Percentiles rank a stretch among this genome's conserved stretches.
phyloP scores from a whole-genome alignment of 345 rosid genomes.

The Dipteronia dyeriana region DNA sequence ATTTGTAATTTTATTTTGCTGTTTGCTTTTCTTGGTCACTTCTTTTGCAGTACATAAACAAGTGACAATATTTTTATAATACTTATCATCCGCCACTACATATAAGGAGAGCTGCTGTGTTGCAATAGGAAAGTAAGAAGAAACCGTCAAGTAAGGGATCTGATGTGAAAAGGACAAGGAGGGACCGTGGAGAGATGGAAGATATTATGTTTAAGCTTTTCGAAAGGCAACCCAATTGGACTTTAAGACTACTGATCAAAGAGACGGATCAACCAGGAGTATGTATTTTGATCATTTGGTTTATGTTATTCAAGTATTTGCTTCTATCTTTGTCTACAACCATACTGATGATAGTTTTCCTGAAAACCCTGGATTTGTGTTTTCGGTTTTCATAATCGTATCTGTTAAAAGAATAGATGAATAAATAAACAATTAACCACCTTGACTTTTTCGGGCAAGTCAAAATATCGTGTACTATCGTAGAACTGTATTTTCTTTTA shows the following conservation, averaged over 20 bases:
- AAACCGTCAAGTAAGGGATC: conserved; percentile 52
- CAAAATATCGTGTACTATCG: not conserved
- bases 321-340: not conserved
- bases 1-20: conserved; percentile 16
- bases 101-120: conserved; percentile 24
- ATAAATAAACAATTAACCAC: not conserved
- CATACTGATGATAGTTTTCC: not conserved
- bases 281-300: conserved; percentile 24
- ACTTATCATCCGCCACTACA: conserved; percentile 5
- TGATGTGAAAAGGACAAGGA: conserved; percentile 79
- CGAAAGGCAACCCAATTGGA: conserved; percentile 90
- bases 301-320: conserved; percentile 10
- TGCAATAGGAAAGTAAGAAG: conserved; percentile 69
- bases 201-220: conserved; percentile 88
- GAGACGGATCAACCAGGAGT: conserved; percentile 96
- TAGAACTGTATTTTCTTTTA: not conserved
- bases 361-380: not conserved
- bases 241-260: conserved; percentile 67
- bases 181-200: conserved; percentile 90
- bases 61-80: not conserved
- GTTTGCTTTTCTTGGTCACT: conserved; percentile 19
- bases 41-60: not conserved
- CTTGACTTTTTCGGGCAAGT: not conserved
- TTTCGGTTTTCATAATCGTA: not conserved
- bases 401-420: not conserved